Evolutionary conservation across 1,139 yeast species (phyloP).

Genomic region (Debaryomyces sp.): DNA sequence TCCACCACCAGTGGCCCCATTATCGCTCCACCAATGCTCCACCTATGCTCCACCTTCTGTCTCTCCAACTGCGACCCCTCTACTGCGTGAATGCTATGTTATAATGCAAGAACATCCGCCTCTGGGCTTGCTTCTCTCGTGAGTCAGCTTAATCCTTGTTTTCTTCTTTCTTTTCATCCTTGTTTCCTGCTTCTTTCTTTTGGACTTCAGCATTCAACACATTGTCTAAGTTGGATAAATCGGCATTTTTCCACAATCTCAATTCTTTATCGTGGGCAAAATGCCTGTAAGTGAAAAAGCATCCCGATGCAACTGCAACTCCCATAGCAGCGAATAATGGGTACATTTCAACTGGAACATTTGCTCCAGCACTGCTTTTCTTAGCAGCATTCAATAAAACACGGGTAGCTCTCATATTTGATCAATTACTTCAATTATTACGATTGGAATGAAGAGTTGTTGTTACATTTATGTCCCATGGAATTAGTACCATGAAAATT

Average conservation of each 20-base stretch:
- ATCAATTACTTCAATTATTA: not conserved
- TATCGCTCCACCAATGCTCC: not conserved
- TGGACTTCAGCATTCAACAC: constrained; percentile 54
- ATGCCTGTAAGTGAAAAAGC: constrained; percentile 74
- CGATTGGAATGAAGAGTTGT: not conserved
- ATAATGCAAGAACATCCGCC: not conserved
- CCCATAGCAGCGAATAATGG: constrained; percentile 67
- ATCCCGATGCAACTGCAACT: constrained; percentile 67
- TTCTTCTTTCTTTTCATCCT: constrained; percentile 25
- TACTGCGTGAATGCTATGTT: not conserved
- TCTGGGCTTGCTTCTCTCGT: not conserved
- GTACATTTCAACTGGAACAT: constrained; percentile 73
- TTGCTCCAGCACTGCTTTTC: constrained; percentile 27
- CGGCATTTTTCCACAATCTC: constrained; percentile 72
- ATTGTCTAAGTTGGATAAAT: constrained; percentile 56
- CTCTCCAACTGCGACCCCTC: not conserved
- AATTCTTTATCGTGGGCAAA: constrained; percentile 65
- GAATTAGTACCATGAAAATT: not conserved
- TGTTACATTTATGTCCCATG: constrained; percentile 1
- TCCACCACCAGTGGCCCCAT: not conserved
- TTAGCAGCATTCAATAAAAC: constrained; percentile 53
- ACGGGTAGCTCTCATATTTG: constrained; percentile 58
- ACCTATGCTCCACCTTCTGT: not conserved
- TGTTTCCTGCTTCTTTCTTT: constrained; percentile 19
- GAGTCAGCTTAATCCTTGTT: constrained; percentile 21